Conservation (phyloP, 768 basidiomycete species). For the Tylopilus sp. region DNA sequence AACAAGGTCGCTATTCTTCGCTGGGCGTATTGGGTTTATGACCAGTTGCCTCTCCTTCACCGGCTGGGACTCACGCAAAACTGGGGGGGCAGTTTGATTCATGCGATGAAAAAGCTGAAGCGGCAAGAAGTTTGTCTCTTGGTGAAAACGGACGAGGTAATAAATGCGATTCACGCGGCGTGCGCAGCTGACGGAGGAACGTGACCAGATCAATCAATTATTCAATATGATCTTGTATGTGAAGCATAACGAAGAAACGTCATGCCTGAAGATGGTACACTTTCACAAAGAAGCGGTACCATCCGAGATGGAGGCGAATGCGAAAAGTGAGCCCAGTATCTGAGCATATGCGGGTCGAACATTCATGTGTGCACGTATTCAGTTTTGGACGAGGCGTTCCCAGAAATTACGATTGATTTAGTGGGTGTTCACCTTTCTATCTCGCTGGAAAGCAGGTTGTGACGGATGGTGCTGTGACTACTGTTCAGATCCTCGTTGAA, state of each 20-base stretch:
- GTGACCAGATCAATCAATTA: conserved; percentile 55
- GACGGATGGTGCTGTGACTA: neutral
- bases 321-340: conserved; percentile 43
- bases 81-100: conserved; percentile 44
- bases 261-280: conserved; percentile 65
- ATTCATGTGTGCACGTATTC: conserved; percentile 14
- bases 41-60: conserved; percentile 53
- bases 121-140: conserved; percentile 57
- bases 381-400: conserved; percentile 64
- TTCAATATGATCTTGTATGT: conserved; percentile 68
- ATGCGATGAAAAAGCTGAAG: conserved; percentile 43
- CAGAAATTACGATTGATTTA: conserved; percentile 60
- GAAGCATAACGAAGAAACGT: conserved; percentile 64
- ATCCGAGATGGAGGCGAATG: conserved; percentile 70
- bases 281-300: conserved; percentile 59
- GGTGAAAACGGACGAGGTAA: conserved; percentile 66
- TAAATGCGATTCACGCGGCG: neutral
- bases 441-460: neutral
- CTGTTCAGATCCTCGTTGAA: conserved; percentile 42
- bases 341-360: neutral
- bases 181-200: neutral
- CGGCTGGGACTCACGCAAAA: conserved; percentile 32
- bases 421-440: conserved; percentile 27
- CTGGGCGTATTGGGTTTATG: conserved; percentile 59
- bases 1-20: conserved; percentile 54